These are phyloP conservation scores for Ramaria sp. DNA, from an alignment of 768 basidiomycete genomes.

Conservation along the genomic window DNA sequence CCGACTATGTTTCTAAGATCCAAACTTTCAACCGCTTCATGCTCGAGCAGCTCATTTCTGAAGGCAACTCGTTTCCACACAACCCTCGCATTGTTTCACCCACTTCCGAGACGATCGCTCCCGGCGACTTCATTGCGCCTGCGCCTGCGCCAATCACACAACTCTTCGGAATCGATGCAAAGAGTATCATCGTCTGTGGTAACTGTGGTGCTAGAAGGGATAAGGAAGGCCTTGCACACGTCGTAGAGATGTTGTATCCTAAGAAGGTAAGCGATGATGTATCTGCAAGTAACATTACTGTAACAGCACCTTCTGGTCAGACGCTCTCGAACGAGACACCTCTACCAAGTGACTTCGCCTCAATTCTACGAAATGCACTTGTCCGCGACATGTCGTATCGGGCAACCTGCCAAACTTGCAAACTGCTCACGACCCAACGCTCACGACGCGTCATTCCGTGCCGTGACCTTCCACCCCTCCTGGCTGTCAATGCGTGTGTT, in stretches of 20 bases:
- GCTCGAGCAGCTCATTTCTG: constrained; percentile 70
- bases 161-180: constrained; percentile 69
- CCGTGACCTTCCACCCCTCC: constrained; percentile 64
- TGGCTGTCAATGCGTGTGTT: constrained; percentile 80
- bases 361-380: constrained; percentile 65
- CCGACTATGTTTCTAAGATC: constrained; percentile 80
- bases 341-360: constrained; percentile 43
- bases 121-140: constrained; percentile 18
- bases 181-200: constrained; percentile 63
- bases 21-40: constrained; percentile 94
- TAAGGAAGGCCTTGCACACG: constrained; percentile 72
- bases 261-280: constrained; percentile 45
- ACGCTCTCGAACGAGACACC: constrained; percentile 26
- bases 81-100: constrained; percentile 43
- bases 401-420: constrained; percentile 78
- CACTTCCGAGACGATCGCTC: constrained; percentile 15
- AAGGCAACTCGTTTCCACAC: constrained; percentile 53
- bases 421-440: constrained; percentile 62
- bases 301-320: constrained; percentile 15
- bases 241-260: constrained; percentile 82
- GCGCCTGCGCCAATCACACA: constrained; percentile 74
- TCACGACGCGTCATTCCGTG: constrained; percentile 57
- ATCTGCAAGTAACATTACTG: not conserved
- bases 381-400: constrained; percentile 78
- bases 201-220: constrained; percentile 61